Evolutionary conservation across 2,329 filamentous ascomycete species (phyloP).

Genomic region (Cordyceps cateniannulata): DNA sequence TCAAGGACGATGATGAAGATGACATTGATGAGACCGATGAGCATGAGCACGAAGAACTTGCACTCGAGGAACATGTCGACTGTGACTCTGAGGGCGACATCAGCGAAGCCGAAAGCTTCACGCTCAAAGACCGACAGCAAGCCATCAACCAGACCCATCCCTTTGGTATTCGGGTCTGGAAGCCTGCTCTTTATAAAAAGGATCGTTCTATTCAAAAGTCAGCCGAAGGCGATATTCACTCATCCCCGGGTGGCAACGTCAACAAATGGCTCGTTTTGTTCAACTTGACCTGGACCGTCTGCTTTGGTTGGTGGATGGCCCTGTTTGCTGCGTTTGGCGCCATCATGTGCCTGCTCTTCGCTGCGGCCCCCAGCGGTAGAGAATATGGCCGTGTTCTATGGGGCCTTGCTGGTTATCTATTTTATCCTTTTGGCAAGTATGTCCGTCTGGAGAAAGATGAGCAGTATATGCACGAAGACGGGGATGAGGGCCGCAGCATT

Average conservation of each 20-base stretch:
- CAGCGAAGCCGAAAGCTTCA: slow-evolving; percentile 96
- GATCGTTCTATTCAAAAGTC: slow-evolving; percentile 92
- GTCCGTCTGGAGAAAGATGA: slow-evolving; percentile 91
- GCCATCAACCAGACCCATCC: slow-evolving; percentile 99
- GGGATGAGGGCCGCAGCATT: slow-evolving; percentile 92
- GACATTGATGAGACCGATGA: slow-evolving; percentile 26
- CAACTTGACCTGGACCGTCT: slow-evolving; percentile 82
- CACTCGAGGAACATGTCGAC: slow-evolving; percentile 43
- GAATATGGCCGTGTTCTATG: slow-evolving; percentile 83
- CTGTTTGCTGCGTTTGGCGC: slow-evolving; percentile 68
- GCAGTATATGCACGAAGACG: slow-evolving; percentile 87
- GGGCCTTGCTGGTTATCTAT: slow-evolving; percentile 77
- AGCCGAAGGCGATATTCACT: slow-evolving; percentile 95
- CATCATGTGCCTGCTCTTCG: slow-evolving; percentile 70
- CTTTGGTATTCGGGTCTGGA: slow-evolving; percentile 98
- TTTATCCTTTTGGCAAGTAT: slow-evolving; percentile 97
- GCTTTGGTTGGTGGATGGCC: slow-evolving; percentile 96
- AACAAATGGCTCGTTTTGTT: slow-evolving; percentile 79
- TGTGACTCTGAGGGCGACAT: slow-evolving; percentile 64
- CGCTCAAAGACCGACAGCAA: slow-evolving; percentile 90
- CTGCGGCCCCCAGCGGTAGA: slow-evolving; percentile 69
- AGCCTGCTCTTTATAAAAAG: slow-evolving; percentile 97
- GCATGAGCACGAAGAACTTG: slow-evolving; percentile 35
- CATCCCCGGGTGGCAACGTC: slow-evolving; percentile 80
- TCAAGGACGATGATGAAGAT: slow-evolving; percentile 21